Percentiles rank a stretch among this genome's conserved stretches.
phyloP scores from a whole-genome alignment of 2,329 filamentous ascomycete species.

The Fusarium neocosmosporiellum region DNA sequence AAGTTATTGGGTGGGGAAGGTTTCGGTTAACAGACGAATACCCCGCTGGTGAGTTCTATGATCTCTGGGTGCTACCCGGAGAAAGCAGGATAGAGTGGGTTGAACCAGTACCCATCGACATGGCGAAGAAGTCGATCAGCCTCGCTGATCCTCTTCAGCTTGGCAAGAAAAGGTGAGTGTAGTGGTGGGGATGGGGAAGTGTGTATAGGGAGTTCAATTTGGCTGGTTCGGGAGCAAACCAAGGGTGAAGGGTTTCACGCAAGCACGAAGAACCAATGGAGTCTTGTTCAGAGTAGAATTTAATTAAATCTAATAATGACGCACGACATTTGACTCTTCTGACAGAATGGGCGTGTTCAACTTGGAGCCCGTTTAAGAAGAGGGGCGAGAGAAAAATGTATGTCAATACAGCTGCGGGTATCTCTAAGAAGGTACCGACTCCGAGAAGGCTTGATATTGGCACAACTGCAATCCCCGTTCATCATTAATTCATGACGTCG shows the following conservation, averaged over 20 bases:
- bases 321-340: neutral
- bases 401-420: neutral
- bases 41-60: slow-evolving; percentile 14
- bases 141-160: neutral
- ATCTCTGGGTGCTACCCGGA: neutral
- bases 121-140: neutral
- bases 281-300: neutral
- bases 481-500: neutral
- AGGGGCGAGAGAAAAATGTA: neutral
- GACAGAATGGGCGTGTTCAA: neutral
- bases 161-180: neutral
- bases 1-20: slow-evolving; percentile 7
- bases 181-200: neutral
- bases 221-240: neutral
- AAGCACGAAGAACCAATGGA: neutral
- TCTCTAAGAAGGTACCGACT: neutral
- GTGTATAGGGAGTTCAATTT: neutral
- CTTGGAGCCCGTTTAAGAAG: neutral
- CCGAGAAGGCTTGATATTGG: neutral
- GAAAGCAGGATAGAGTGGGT: neutral
- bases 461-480: neutral
- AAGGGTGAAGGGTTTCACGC: neutral
- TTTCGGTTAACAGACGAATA: slow-evolving; percentile 18
- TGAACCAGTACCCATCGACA: neutral
- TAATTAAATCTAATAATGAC: neutral